Base-by-base conservation (phyloP, 108 stramenopile genomes). In the Nitzschia putrida region DNA sequence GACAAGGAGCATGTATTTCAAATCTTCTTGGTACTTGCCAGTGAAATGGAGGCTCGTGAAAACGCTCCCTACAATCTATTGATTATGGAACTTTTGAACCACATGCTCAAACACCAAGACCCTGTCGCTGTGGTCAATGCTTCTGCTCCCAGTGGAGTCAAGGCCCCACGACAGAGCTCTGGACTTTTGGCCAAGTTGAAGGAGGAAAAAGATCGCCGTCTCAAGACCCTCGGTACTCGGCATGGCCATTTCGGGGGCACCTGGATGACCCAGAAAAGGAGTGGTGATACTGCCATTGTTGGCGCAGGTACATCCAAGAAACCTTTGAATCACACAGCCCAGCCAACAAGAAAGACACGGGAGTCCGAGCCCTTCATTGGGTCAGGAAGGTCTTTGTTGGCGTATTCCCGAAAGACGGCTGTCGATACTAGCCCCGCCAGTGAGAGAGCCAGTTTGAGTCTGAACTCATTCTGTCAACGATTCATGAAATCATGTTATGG, bases 221-320 rank as follows among this genome's bases (percentile, higher is more conserved):
- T 60, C 20, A 40, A 21, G 1, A 37, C 59, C 6, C 57, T 39
- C 21, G 39, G 29, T 29, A 71, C 87, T 26, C 84, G 94, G 7
- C 94, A 95, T 66, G 85, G 84, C 12, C 82, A 89, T 61, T 95
- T 95, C 73, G 91, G 88, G 29, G 94, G 94, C 12, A 95, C 94
- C 8, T 73, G 92, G 40, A 67, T 82, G 53, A 41, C 76, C 9
- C 64, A 81, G 34, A 64, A 73, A 34, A 58, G 49, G 13, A 83
- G 78, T 59, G 87, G 88, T 3, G 80, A 73, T 43, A 69, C 67
- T 39, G 47, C 44, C 21, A 88, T 79, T 54, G 74, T 85, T 34
- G 76, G 83, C 6, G 81, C 89, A 16, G 57, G 69, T 16, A 63
- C 43, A 21, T 8, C 20, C 9, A 53, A 73, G 57, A 25, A 40